A percentile compares a stretch with the other conserved stretches of the same genome.
These are phyloP conservation scores for Lepidium aucheri DNA, from an alignment of 345 rosid genomes.

Conservation along the genomic window DNA sequence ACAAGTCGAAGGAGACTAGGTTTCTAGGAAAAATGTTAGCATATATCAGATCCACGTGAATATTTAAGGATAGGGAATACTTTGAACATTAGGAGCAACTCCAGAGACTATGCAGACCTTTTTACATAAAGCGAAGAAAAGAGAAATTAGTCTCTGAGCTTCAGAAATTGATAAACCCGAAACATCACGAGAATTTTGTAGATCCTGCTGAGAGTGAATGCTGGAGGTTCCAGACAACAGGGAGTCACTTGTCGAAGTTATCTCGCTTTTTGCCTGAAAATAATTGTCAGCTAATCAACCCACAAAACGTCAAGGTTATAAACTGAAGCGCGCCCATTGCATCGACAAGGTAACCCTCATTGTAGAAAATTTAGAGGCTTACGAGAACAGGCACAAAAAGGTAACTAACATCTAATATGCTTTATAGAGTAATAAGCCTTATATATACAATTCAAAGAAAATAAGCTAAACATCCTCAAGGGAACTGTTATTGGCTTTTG, in stretches of 20 bases:
- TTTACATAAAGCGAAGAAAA: slow-evolving; percentile 87
- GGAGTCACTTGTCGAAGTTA: slow-evolving; percentile 45
- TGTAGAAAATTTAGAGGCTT: background rate
- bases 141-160: slow-evolving; percentile 79
- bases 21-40: slow-evolving; percentile 43
- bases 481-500: slow-evolving; percentile 1
- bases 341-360: background rate
- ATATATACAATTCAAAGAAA: background rate
- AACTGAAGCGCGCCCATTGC: background rate
- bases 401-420: background rate
- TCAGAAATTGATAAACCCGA: slow-evolving; percentile 58
- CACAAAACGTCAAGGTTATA: background rate
- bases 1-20: slow-evolving; percentile 76
- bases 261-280: slow-evolving; percentile 50
- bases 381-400: slow-evolving; percentile 1
- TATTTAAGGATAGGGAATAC: background rate
- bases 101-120: slow-evolving; percentile 45
- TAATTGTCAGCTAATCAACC: slow-evolving; percentile 17
- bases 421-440: background rate
- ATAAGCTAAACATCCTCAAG: background rate
- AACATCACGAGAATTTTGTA: slow-evolving; percentile 36
- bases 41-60: slow-evolving; percentile 18
- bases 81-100: slow-evolving; percentile 5
- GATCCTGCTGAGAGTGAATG: slow-evolving; percentile 32
- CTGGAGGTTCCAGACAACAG: slow-evolving; percentile 45